Evolutionary conservation across 129 eudicot genomes (phyloP).

Genomic region (Sambucus nigra): DNA sequence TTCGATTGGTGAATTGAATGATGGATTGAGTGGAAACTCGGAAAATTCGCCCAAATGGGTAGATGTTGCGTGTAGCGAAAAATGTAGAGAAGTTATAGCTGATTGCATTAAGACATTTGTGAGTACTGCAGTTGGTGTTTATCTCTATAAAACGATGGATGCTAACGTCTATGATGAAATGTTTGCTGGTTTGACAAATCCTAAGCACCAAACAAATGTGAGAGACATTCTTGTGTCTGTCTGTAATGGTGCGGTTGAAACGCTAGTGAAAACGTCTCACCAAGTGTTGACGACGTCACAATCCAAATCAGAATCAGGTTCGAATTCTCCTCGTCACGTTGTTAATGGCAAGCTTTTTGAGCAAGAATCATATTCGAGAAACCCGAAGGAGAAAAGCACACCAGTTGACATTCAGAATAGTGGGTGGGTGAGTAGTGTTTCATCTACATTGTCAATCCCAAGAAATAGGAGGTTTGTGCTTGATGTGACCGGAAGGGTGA

Average conservation of each 20-base stretch:
- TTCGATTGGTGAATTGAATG: slow-evolving; percentile 10
- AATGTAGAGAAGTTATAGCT: too few relatives aligned
- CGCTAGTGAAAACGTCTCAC: slow-evolving; percentile 63
- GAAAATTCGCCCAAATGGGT: slow-evolving; percentile 24
- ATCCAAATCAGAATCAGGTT: slow-evolving; percentile 14
- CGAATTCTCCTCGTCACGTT: not conserved
- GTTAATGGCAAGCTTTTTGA: slow-evolving; percentile 16
- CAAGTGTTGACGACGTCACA: slow-evolving; percentile 42
- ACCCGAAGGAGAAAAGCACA: slow-evolving; percentile 11
- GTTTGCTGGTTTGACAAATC: slow-evolving; percentile 51
- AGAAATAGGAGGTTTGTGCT: slow-evolving; percentile 43
- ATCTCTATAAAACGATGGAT: slow-evolving; percentile 49
- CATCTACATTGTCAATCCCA: slow-evolving; percentile 50
- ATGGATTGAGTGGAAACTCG: not conserved
- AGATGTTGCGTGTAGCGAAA: slow-evolving; percentile 30
- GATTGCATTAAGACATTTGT: slow-evolving; percentile 56
- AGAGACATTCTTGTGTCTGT: slow-evolving; percentile 47
- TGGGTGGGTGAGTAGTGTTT: slow-evolving; percentile 39
- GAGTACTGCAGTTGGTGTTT: slow-evolving; percentile 55
- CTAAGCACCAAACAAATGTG: slow-evolving; percentile 37
- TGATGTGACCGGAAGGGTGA: slow-evolving; percentile 53
- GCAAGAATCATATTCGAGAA: slow-evolving; percentile 8
- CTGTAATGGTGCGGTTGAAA: slow-evolving; percentile 63
- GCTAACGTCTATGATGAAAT: slow-evolving; percentile 45
- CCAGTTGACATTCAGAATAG: slow-evolving; percentile 15